phyloP scores from a whole-genome alignment of 371 early-diverging fungal genomes.

The Syncephalastrum monosporum region DNA sequence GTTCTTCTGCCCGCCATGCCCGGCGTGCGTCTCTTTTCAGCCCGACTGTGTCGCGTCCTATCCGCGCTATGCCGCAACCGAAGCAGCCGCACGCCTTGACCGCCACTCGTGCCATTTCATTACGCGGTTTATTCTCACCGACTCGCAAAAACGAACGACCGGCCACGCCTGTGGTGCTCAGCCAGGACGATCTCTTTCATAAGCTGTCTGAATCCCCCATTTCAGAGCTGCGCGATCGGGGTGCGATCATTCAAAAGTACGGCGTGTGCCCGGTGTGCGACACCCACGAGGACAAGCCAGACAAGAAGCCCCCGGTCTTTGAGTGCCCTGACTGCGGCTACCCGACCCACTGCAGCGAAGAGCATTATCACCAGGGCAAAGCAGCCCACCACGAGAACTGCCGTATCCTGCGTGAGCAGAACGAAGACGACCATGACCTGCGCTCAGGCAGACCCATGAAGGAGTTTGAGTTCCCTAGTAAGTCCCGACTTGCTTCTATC shows the following conservation, averaged over 20 bases:
- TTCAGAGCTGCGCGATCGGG: constrained; percentile 68
- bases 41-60: too few species aligned
- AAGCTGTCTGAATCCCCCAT: constrained; percentile 72
- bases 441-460: constrained; percentile 74
- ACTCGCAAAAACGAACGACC: background rate
- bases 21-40: too few species aligned
- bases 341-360: constrained; percentile 80
- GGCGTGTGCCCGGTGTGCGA: constrained; percentile 79
- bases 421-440: constrained; percentile 85
- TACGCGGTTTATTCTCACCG: constrained; percentile 8
- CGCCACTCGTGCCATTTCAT: constrained; percentile 14
- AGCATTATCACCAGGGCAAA: constrained; percentile 68
- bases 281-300: constrained; percentile 35
- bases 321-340: constrained; percentile 85
- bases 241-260: constrained; percentile 62
- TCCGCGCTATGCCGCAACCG: too few species aligned
- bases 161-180: constrained; percentile 14
- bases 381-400: constrained; percentile 61
- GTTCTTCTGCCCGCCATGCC: too few species aligned
- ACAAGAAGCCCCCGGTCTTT: constrained; percentile 48
- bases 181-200: constrained; percentile 69
- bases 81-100: background rate
- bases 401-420: constrained; percentile 63
- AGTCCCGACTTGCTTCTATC: constrained; percentile 17
- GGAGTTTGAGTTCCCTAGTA: constrained; percentile 85